Conservation (phyloP, 2,329 filamentous ascomycete species). For the Trichoderma sp. region DNA sequence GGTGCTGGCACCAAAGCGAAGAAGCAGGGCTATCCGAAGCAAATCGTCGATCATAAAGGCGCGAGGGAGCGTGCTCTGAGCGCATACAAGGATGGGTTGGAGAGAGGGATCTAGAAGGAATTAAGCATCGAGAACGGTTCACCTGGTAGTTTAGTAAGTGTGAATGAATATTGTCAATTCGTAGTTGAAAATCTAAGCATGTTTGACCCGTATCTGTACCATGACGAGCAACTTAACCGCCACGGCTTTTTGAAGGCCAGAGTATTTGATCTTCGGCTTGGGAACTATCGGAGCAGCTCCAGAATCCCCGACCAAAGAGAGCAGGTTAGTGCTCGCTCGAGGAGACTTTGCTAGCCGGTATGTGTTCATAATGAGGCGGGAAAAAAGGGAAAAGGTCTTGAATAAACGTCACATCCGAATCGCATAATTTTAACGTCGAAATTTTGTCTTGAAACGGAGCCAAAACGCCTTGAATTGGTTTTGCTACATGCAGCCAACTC, state of each 20-base stretch:
- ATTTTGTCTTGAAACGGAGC: constrained; percentile 49
- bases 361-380: constrained; percentile 1
- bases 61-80: constrained; percentile 68
- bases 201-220: constrained; percentile 71
- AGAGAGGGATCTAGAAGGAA: constrained; percentile 35
- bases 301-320: constrained; percentile 56
- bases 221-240: constrained; percentile 57
- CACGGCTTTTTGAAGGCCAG: constrained; percentile 65
- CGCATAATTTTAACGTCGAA: constrained; percentile 36
- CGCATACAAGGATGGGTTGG: constrained; percentile 65
- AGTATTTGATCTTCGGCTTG: constrained; percentile 62
- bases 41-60: constrained; percentile 74
- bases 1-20: constrained; percentile 62
- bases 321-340: constrained; percentile 47
- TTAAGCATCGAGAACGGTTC: background rate
- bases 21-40: constrained; percentile 72
- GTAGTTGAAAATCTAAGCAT: constrained; percentile 38
- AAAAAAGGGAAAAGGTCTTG: constrained; percentile 33
- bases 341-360: constrained; percentile 61
- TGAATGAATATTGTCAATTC: constrained; percentile 20
- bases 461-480: constrained; percentile 53
- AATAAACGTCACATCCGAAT: constrained; percentile 37
- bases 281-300: constrained; percentile 61
- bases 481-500: constrained; percentile 51
- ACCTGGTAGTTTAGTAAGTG: background rate